Conservation (phyloP, 2,329 filamentous ascomycete genomes). For the Sporothrix inflata region DNA sequence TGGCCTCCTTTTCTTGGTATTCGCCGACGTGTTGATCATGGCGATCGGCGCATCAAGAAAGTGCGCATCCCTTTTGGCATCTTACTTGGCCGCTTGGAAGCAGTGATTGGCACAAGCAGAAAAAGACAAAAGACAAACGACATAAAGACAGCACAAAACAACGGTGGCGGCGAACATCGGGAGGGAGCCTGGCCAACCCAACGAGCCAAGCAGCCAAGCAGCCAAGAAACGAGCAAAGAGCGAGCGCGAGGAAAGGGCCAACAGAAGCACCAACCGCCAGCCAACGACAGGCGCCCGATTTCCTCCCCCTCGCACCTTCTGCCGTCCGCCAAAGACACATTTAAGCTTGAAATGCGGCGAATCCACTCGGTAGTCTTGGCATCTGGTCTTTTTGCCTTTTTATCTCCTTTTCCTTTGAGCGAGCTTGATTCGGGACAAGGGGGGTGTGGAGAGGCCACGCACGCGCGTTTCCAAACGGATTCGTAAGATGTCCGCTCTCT, state of each 20-base stretch:
- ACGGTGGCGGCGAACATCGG: not conserved
- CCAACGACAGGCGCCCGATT: constrained; percentile 13
- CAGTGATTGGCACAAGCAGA: constrained; percentile 5
- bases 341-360: constrained; percentile 38
- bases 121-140: not conserved
- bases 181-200: constrained; percentile 16
- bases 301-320: not conserved
- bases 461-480: constrained; percentile 18
- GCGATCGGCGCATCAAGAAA: not conserved
- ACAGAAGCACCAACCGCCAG: not conserved
- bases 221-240: not conserved
- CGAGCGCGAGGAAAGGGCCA: not conserved
- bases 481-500: constrained; percentile 17
- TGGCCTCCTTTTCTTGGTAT: not conserved
- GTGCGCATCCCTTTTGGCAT: constrained; percentile 1
- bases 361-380: constrained; percentile 34
- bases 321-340: constrained; percentile 30
- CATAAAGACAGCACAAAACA: too few relatives aligned
- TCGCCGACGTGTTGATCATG: not conserved
- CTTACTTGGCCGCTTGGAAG: not conserved
- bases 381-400: constrained; percentile 2
- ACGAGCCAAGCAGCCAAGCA: constrained; percentile 6
- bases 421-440: not conserved
- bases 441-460: constrained; percentile 12
- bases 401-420: not conserved